Conservation (phyloP, 352 stramenopile species). For the Thraustotheca clavata region DNA sequence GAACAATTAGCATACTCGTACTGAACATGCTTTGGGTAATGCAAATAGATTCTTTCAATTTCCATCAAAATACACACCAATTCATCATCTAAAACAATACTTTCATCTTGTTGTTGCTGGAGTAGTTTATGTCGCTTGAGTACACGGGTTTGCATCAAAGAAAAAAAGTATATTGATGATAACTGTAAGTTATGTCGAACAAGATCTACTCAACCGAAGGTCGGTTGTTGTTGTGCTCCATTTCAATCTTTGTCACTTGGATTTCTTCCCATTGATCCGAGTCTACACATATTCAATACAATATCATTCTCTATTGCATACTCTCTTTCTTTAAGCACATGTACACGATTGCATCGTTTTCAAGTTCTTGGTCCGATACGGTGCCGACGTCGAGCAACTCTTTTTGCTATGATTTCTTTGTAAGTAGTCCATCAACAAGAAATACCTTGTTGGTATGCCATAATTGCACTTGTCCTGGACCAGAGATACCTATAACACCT, state of each 20-base stretch:
- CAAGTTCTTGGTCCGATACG: constrained; percentile 70
- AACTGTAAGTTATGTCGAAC: background rate
- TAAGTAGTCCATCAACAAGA: background rate
- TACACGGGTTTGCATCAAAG: background rate
- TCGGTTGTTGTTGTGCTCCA: constrained; percentile 17
- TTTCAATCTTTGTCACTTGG: constrained; percentile 54
- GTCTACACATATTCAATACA: constrained; percentile 28
- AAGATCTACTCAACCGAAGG: background rate
- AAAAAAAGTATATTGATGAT: background rate
- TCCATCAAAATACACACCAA: constrained; percentile 19
- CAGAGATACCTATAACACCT: constrained; percentile 44
- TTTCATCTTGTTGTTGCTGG: background rate
- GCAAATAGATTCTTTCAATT: constrained; percentile 14
- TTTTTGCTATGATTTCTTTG: constrained; percentile 27
- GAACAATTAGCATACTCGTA: background rate
- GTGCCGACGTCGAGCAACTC: constrained; percentile 71
- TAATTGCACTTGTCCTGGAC: constrained; percentile 53
- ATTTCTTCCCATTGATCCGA: constrained; percentile 75
- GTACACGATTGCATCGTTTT: constrained; percentile 78
- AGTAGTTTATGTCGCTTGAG: background rate
- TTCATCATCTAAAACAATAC: constrained; percentile 8
- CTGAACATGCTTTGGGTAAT: constrained; percentile 10
- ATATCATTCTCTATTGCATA: constrained; percentile 21
- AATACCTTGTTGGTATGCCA: constrained; percentile 56
- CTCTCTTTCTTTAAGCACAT: constrained; percentile 86